Evolutionary conservation across 139 green algal genomes (phyloP).

Genomic region (Pleodorina starrii): DNA sequence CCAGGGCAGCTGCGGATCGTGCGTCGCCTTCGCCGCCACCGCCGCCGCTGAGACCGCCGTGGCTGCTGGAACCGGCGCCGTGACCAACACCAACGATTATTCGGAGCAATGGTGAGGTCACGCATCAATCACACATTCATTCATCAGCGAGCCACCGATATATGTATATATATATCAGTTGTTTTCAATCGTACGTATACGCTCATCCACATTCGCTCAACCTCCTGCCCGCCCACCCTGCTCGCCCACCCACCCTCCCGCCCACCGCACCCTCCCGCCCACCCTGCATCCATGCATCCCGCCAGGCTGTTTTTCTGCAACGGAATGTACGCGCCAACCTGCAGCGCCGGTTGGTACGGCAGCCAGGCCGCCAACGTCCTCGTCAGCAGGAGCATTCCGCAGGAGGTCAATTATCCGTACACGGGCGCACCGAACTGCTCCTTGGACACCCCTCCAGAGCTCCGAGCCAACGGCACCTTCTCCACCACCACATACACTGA

Average conservation of each 20-base stretch:
- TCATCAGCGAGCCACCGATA: no score
- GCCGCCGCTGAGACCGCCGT: neutral
- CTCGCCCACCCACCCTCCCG: no score
- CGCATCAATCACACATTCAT: no score
- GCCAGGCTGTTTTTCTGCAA: constrained; percentile 32
- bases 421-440: neutral
- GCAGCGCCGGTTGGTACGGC: neutral
- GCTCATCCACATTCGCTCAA: no score
- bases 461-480: neutral
- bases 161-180: no score
- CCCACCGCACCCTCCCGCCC: no score
- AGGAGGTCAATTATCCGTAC: constrained; percentile 26
- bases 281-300: no score
- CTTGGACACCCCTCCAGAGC: neutral
- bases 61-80: neutral
- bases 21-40: constrained; percentile 66
- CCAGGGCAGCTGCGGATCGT: constrained; percentile 73
- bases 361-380: neutral
- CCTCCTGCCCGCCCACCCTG: no score
- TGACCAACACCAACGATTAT: constrained; percentile 6
- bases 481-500: neutral
- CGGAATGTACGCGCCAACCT: neutral
- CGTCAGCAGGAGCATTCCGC: neutral
- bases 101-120: constrained; percentile 36
- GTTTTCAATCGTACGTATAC: no score